Percentiles rank a stretch among this genome's conserved stretches.
Evolutionary conservation across 164 flowering plant species (phyloP).

Genomic region (Piper betle): DNA sequence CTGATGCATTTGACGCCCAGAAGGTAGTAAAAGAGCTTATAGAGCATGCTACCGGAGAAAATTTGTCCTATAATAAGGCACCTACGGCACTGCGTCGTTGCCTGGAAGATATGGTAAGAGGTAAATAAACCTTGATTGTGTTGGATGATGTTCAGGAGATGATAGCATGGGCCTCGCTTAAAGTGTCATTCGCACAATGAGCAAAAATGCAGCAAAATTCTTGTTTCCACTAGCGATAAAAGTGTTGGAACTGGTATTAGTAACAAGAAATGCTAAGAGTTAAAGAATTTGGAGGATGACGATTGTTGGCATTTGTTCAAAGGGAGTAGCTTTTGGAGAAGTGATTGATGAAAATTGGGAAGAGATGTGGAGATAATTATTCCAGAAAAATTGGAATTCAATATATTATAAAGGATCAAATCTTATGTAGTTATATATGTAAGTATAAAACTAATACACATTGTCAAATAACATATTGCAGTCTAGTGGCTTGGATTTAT

Average conservation of each 20-base stretch:
- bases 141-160: conserved; percentile 2
- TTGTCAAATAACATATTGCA: no score
- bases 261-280: background rate
- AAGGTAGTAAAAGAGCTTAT: background rate
- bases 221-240: conserved; percentile 11
- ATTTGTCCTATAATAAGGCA: background rate
- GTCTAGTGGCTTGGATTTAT: no score
- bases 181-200: background rate
- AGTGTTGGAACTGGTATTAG: conserved; percentile 5
- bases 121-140: background rate
- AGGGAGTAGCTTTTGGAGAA: background rate
- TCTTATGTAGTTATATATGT: conserved; percentile 8
- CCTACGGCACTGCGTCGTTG: background rate
- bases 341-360: background rate
- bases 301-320: conserved; percentile 7
- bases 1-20: background rate
- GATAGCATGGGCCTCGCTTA: background rate
- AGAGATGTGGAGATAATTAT: conserved; percentile 12
- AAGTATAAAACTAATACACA: no score
- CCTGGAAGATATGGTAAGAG: background rate
- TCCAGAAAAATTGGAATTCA: conserved; percentile 5
- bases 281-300: conserved; percentile 1
- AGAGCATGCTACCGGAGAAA: background rate
- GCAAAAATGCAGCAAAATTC: conserved; percentile 6
- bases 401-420: no score